Percentiles rank a stretch among this genome's conserved stretches.
Evolutionary conservation across 2,329 filamentous ascomycete species (phyloP).

Genomic region (Colletotrichum coccodes): DNA sequence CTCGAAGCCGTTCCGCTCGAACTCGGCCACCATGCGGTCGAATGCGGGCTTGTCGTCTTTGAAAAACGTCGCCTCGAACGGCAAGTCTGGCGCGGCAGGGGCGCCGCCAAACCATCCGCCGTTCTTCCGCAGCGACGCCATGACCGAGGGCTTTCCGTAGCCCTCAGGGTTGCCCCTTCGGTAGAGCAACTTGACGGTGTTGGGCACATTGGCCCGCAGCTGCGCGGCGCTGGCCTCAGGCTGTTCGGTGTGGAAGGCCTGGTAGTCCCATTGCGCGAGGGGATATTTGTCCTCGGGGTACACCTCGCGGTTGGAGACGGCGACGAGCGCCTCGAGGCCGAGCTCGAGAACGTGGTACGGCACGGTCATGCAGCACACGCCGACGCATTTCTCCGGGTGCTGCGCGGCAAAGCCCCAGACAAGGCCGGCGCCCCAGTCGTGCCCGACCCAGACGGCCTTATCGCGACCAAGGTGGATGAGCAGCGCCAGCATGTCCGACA

Average conservation of each 20-base stretch:
- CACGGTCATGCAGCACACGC: conserved; percentile 43
- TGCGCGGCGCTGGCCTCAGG: conserved; percentile 36
- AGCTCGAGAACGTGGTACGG: conserved; percentile 53
- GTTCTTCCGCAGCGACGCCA: conserved; percentile 11
- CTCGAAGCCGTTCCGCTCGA: conserved; percentile 89
- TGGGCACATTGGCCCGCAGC: conserved; percentile 34
- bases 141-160: conserved; percentile 20
- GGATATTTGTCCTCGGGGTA: conserved; percentile 55
- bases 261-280: conserved; percentile 44
- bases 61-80: not conserved
- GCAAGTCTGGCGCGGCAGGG: conserved; percentile 2
- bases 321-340: conserved; percentile 48
- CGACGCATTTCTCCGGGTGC: conserved; percentile 39
- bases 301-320: conserved; percentile 51
- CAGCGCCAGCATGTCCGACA: conserved; percentile 46
- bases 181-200: conserved; percentile 31
- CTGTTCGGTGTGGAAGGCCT: conserved; percentile 38
- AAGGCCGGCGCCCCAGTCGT: conserved; percentile 52
- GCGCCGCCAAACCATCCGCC: conserved; percentile 35
- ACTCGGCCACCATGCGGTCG: conserved; percentile 82
- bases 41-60: conserved; percentile 53
- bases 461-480: conserved; percentile 42
- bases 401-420: conserved; percentile 41
- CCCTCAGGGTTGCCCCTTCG: not conserved
- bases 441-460: conserved; percentile 58